Percentiles rank a stretch among this genome's conserved stretches.
Conservation (phyloP, 176 grass and related monocot genomes). For the Zoysia pacifica region DNA sequence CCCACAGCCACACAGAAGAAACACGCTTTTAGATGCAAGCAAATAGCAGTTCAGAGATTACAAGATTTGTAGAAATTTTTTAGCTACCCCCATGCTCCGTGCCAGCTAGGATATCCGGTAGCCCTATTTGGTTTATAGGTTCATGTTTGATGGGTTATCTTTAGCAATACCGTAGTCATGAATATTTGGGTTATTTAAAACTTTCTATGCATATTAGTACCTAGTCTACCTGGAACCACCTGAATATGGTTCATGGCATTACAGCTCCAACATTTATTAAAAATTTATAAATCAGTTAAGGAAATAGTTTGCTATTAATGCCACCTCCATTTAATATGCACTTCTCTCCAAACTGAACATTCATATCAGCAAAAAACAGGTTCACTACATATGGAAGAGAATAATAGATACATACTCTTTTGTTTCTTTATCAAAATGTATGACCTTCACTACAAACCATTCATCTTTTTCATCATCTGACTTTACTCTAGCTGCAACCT, state of each 20-base stretch:
- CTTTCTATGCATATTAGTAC: background rate
- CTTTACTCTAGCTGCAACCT: constrained; percentile 93
- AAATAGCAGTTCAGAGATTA: background rate
- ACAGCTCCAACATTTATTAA: background rate
- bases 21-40: background rate
- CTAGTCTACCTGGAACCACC: background rate
- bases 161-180: constrained; percentile 15
- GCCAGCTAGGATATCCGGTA: background rate
- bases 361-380: constrained; percentile 1
- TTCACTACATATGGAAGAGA: background rate
- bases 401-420: constrained; percentile 75
- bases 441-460: constrained; percentile 94
- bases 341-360: background rate
- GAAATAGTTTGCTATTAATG: constrained; percentile 14
- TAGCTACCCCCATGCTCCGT: background rate
- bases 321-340: constrained; percentile 20
- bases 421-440: constrained; percentile 89
- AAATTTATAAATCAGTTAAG: constrained; percentile 13
- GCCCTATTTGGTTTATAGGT: background rate
- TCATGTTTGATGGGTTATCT: background rate
- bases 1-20: too few species aligned
- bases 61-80: background rate
- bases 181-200: constrained; percentile 16
- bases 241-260: background rate
- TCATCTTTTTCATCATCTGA: constrained; percentile 93